These are phyloP conservation scores for Salvia miltiorrhiza DNA, from an alignment of 257 asterid species.

Conservation along the genomic window DNA sequence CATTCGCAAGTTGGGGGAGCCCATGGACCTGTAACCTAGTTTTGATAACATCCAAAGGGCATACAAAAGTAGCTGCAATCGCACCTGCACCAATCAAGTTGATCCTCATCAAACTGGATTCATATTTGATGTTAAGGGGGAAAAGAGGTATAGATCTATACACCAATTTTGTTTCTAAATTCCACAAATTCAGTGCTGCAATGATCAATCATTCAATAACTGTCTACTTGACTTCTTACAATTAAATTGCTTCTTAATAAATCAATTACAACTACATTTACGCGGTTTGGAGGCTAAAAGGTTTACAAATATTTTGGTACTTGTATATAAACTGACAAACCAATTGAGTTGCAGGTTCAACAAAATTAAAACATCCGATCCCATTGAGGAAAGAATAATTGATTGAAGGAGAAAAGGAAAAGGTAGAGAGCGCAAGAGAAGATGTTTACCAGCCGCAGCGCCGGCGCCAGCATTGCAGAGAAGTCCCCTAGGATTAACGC, in stretches of 20 bases:
- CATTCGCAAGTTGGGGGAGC: conserved; percentile 53
- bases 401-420: neutral
- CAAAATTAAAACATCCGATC: neutral
- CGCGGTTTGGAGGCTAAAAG: too few relatives aligned
- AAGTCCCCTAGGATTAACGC: conserved; percentile 56
- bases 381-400: neutral
- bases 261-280: too few relatives aligned
- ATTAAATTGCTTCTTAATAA: too few relatives aligned
- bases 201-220: too few relatives aligned
- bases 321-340: too few relatives aligned
- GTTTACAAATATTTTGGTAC: too few relatives aligned
- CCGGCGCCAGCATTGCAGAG: conserved; percentile 92
- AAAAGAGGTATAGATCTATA: neutral
- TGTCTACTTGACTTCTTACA: too few relatives aligned
- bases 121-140: neutral
- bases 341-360: too few relatives aligned
- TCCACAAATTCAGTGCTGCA: neutral
- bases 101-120: conserved; percentile 2
- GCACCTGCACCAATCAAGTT: conserved; percentile 52
- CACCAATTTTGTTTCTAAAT: neutral
- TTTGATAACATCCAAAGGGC: conserved; percentile 92
- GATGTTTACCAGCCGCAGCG: conserved; percentile 68
- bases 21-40: conserved; percentile 94
- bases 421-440: neutral
- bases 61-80: conserved; percentile 89